A percentile compares a stretch with the other conserved stretches of the same genome.
Evolutionary conservation across 2,329 filamentous ascomycete species (phyloP).

Genomic region (Fusarium aywerte): DNA sequence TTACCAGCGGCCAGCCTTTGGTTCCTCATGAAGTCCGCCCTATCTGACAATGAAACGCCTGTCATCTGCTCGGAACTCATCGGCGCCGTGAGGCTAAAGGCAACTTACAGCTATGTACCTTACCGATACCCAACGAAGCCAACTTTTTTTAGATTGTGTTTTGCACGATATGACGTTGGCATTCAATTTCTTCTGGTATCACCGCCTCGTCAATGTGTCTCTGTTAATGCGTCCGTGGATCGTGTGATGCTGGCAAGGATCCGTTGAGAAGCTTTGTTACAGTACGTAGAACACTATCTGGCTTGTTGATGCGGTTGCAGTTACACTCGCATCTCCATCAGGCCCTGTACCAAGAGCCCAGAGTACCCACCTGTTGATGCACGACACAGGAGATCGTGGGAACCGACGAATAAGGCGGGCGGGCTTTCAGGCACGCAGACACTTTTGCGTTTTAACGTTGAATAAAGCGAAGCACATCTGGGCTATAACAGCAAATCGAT

Average conservation of each 20-base stretch:
- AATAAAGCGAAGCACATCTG: constrained; percentile 15
- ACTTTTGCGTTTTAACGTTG: constrained; percentile 21
- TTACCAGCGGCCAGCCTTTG: neutral
- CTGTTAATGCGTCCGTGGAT: constrained; percentile 3
- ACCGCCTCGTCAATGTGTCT: neutral
- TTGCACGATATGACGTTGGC: neutral
- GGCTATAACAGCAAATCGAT: neutral
- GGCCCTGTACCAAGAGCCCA: constrained; percentile 22
- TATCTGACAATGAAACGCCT: constrained; percentile 15
- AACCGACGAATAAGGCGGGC: constrained; percentile 39
- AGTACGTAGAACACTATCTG: constrained; percentile 22
- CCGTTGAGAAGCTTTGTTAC: neutral
- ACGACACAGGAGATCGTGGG: constrained; percentile 44
- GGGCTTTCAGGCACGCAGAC: constrained; percentile 35
- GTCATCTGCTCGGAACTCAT: constrained; percentile 20
- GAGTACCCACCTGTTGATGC: constrained; percentile 29
- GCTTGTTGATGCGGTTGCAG: constrained; percentile 28
- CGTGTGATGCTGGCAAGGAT: constrained; percentile 5
- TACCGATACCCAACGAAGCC: constrained; percentile 14
- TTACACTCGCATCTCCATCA: constrained; percentile 29
- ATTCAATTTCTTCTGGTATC: neutral
- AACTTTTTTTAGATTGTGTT: neutral
- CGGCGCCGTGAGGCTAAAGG: neutral
- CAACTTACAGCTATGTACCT: constrained; percentile 10
- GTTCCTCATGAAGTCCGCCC: constrained; percentile 3